A percentile compares a stretch with the other conserved stretches of the same genome.
phyloP scores from a whole-genome alignment of 2,329 filamentous ascomycete species.

The Colletotrichum siamense region DNA sequence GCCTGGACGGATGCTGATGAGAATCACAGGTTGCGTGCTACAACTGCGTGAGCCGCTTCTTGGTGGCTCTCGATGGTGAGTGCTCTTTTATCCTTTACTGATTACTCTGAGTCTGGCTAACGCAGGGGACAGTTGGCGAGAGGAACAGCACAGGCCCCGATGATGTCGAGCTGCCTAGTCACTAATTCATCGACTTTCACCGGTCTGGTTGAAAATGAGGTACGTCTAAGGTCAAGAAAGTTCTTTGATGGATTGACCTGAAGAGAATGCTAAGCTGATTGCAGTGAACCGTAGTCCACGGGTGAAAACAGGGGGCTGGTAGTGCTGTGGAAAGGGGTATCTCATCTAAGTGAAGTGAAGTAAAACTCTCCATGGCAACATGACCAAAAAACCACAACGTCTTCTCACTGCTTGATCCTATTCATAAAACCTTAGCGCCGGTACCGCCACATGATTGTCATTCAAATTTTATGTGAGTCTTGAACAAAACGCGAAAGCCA shows the following conservation, averaged over 20 bases:
- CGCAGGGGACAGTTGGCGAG: conserved; percentile 56
- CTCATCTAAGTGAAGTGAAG: conserved; percentile 39
- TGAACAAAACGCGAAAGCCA: not conserved
- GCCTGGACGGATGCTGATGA: conserved; percentile 22
- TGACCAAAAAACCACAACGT: not conserved
- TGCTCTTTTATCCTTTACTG: conserved; percentile 18
- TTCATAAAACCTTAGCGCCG: not conserved
- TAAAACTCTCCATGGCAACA: conserved; percentile 10
- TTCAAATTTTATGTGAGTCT: not conserved
- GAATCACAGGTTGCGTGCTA: conserved; percentile 67
- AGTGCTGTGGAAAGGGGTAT: conserved; percentile 41
- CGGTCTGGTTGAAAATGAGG: not conserved
- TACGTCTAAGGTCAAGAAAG: not conserved
- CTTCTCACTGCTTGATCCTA: not conserved
- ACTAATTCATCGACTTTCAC: conserved; percentile 30
- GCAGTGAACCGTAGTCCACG: not conserved
- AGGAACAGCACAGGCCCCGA: conserved; percentile 59
- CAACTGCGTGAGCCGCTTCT: conserved; percentile 84
- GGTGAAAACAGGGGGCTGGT: conserved; percentile 18
- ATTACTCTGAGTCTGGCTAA: conserved; percentile 22
- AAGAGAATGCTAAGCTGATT: not conserved
- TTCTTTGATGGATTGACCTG: not conserved
- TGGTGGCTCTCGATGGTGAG: conserved; percentile 81
- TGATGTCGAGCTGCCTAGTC: conserved; percentile 31
- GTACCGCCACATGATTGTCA: not conserved